phyloP scores from a whole-genome alignment of 306 rosid genomes.

The Citrullus colocynthis region DNA sequence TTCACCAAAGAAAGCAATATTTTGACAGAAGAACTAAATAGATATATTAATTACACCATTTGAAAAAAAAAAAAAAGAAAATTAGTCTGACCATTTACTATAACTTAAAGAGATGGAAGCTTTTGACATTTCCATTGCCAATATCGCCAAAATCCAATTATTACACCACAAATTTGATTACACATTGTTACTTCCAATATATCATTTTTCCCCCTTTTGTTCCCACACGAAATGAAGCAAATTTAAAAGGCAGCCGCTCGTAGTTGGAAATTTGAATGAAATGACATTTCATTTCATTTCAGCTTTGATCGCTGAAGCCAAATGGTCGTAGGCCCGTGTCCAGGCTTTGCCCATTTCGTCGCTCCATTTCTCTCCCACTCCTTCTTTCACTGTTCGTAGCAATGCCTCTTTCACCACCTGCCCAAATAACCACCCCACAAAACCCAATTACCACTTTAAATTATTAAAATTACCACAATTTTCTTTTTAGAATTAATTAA shows the following conservation, averaged over 20 bases:
- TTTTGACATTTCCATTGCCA: background rate
- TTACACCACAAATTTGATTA: too few relatives aligned
- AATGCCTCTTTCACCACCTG: constrained; percentile 28
- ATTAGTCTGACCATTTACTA: background rate
- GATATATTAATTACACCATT: background rate
- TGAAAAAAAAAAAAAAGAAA: too few relatives aligned
- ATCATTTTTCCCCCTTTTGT: too few relatives aligned
- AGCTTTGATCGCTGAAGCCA: constrained; percentile 21
- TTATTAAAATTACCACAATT: background rate
- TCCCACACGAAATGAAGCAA: background rate
- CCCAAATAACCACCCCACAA: background rate
- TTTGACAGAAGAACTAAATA: background rate
- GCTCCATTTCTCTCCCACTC: constrained; percentile 17
- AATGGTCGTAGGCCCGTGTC: constrained; percentile 18
- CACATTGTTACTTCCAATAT: background rate
- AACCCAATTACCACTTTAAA: background rate
- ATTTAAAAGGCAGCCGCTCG: background rate
- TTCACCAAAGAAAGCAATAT: too few relatives aligned
- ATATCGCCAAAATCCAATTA: background rate
- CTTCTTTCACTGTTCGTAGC: constrained; percentile 15
- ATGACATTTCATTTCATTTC: constrained; percentile 11
- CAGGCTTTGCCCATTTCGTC: constrained; percentile 15
- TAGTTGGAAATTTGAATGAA: background rate
- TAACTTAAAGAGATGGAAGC: background rate
- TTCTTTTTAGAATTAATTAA: too few relatives aligned